A percentile compares a stretch with the other conserved stretches of the same genome.
phyloP scores from a whole-genome alignment of 2,329 filamentous ascomycete species.

The Plectosphaerella cucumerina region DNA sequence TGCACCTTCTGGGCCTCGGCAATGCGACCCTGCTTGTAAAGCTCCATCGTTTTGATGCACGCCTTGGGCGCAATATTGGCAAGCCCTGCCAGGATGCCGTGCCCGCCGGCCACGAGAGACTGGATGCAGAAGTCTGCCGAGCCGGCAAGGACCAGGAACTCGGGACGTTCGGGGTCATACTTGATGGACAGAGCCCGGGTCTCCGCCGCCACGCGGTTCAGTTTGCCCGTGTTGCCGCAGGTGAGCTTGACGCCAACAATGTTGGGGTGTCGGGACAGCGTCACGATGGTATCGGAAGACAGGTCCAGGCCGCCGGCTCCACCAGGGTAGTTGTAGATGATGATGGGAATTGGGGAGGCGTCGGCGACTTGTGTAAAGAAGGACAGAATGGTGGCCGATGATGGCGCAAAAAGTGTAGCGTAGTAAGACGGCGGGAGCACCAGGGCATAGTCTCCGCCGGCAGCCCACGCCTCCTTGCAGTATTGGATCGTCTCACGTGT shows the following conservation, averaged over 20 bases:
- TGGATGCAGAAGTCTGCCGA: conserved; percentile 72
- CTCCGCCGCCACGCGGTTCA: conserved; percentile 58
- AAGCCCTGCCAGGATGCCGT: conserved; percentile 67
- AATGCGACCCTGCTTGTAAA: conserved; percentile 55
- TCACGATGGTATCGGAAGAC: conserved; percentile 57
- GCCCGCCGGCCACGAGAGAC: conserved; percentile 64
- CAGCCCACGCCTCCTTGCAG: conserved; percentile 63
- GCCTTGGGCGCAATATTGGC: conserved; percentile 66
- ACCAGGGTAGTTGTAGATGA: conserved; percentile 68
- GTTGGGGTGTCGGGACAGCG: conserved; percentile 57
- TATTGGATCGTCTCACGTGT: conserved; percentile 68
- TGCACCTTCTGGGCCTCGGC: conserved; percentile 48
- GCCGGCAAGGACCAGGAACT: conserved; percentile 69
- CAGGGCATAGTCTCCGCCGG: conserved; percentile 72
- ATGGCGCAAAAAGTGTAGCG: conserved; percentile 58
- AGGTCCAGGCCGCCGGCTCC: conserved; percentile 61
- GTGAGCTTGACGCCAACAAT: conserved; percentile 68
- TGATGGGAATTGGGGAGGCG: conserved; percentile 58
- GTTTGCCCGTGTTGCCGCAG: conserved; percentile 66
- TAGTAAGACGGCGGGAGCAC: conserved; percentile 77
- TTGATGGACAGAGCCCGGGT: conserved; percentile 36
- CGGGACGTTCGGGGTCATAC: conserved; percentile 28
- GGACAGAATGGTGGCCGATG: conserved; percentile 55
- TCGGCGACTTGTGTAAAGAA: conserved; percentile 65
- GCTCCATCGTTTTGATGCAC: conserved; percentile 55